Conservation (phyloP, 257 asterid genomes). For the Euphrasia confusa region DNA sequence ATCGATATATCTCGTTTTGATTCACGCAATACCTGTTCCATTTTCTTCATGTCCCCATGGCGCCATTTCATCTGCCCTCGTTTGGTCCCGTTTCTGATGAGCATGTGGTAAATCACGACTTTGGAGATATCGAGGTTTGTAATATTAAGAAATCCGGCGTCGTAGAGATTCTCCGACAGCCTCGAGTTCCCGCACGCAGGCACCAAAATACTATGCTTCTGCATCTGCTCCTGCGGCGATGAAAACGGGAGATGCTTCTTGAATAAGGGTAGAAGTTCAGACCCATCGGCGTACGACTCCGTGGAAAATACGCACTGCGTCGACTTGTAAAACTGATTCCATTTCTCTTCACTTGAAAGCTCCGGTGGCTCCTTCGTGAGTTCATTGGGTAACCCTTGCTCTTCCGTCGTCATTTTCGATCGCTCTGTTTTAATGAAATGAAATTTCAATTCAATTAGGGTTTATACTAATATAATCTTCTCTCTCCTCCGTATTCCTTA, state of each 20-base stretch:
- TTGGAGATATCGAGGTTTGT: conserved; percentile 84
- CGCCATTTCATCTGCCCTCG: conserved; percentile 95
- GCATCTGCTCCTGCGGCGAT: conserved; percentile 15
- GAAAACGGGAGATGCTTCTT: conserved; percentile 30
- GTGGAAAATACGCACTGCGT: conserved; percentile 63
- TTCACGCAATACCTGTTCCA: conserved; percentile 49
- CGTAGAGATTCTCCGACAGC: conserved; percentile 82
- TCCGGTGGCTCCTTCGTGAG: too few species aligned
- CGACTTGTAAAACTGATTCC: conserved; percentile 74
- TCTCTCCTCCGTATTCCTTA: too few species aligned
- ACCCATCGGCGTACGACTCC: conserved; percentile 57
- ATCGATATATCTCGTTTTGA: too few species aligned
- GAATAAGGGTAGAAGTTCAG: conserved; percentile 36
- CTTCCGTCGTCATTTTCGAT: too few species aligned
- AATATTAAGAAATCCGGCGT: conserved; percentile 61
- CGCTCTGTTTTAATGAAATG: too few species aligned
- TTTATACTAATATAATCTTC: too few species aligned
- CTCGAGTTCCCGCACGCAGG: conserved; percentile 95
- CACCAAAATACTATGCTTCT: conserved; percentile 59
- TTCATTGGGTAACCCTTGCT: too few species aligned
- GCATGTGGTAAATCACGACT: conserved; percentile 76
- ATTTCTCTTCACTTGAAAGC: conserved; percentile 50
- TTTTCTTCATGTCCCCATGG: conserved; percentile 78
- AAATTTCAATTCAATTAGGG: too few species aligned
- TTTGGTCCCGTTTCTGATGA: conserved; percentile 58